Evolutionary conservation across 2,329 filamentous ascomycete species (phyloP), one percentile per base, ranked within the genome.

Genomic region (Colletotrichum abscissum): DNA sequence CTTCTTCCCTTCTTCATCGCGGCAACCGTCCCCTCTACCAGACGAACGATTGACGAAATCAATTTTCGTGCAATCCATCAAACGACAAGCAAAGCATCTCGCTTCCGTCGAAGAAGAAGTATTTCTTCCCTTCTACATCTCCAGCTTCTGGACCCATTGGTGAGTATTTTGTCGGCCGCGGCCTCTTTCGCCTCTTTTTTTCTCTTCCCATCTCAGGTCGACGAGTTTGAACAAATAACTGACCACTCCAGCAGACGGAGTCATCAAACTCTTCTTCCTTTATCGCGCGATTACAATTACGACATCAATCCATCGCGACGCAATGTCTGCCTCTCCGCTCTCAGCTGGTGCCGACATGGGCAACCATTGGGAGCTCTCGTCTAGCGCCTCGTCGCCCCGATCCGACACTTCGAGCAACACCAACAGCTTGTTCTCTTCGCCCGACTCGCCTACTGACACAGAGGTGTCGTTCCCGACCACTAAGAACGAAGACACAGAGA

Each of bases 341-440:
- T 22, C 49, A 3, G 8, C 55, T 11, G 19, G 26, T 4, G 9
- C 16, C 42, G 62, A 57, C 24, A 1, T 52, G 12, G 49, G 22
- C 28, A 24, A 1, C 54, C 63, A 33, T 1, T 71, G 71, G 71
- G 67, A 66, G 28, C 9, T 49, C 7, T 56, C 60, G 2, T 73
- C 71, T 24, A n/a, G 35, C 24, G 19, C 46, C 14, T 73, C 60
- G 11, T 38, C 71, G 1, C 71, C 71, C 3, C 67, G 67, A 1
- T 71, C 71, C 5, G 16, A 22, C 8, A 38, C 46, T 8, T 56
- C 56, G 1, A 56, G 24, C 9, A 63, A 56, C 0, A 5, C 19
- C 8, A 42, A 30, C 26, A 72, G 57, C 35, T 7, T 73, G 1
- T 63, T 73, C 7, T 73, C 71, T 1, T n/a, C 35, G 1, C 71